Evolutionary conservation across 768 basidiomycete species (phyloP).

Genomic region (Naematelia aurantialba): DNA sequence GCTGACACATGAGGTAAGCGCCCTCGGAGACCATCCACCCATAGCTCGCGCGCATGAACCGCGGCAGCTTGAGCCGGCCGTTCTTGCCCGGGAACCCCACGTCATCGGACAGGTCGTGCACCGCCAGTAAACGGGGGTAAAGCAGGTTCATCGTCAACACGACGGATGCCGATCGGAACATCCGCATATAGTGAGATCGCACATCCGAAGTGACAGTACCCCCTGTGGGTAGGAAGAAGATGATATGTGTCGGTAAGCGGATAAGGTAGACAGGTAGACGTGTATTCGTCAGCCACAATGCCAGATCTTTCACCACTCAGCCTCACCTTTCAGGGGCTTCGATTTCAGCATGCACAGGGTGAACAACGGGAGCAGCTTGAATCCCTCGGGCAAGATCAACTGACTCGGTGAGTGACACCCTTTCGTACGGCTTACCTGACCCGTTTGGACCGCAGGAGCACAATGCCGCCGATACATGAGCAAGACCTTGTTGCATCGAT

Average conservation of each 20-base stretch:
- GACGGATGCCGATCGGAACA: constrained; percentile 66
- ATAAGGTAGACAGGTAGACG: no score
- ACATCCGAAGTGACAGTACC: constrained; percentile 90
- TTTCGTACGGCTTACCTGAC: constrained; percentile 63
- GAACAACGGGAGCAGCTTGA: constrained; percentile 78
- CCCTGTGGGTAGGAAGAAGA: constrained; percentile 53
- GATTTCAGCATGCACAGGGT: constrained; percentile 76
- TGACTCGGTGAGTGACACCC: constrained; percentile 47
- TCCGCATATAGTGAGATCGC: constrained; percentile 77
- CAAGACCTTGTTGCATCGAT: constrained; percentile 73
- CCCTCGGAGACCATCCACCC: constrained; percentile 84
- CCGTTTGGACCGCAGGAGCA: constrained; percentile 68
- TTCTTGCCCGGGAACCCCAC: constrained; percentile 67
- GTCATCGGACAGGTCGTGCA: constrained; percentile 74
- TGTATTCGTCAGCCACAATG: no score
- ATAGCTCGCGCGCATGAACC: constrained; percentile 76
- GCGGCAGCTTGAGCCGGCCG: constrained; percentile 65
- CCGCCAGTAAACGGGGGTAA: constrained; percentile 80
- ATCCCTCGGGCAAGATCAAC: constrained; percentile 92
- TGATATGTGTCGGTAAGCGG: no score
- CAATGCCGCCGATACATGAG: constrained; percentile 85
- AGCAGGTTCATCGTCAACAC: constrained; percentile 70
- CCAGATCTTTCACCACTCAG: no score
- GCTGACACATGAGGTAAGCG: constrained; percentile 82
- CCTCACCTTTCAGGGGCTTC: constrained; percentile 84